phyloP scores from a whole-genome alignment of 768 basidiomycete genomes.

The Pleurotus salmoneostramineus region DNA sequence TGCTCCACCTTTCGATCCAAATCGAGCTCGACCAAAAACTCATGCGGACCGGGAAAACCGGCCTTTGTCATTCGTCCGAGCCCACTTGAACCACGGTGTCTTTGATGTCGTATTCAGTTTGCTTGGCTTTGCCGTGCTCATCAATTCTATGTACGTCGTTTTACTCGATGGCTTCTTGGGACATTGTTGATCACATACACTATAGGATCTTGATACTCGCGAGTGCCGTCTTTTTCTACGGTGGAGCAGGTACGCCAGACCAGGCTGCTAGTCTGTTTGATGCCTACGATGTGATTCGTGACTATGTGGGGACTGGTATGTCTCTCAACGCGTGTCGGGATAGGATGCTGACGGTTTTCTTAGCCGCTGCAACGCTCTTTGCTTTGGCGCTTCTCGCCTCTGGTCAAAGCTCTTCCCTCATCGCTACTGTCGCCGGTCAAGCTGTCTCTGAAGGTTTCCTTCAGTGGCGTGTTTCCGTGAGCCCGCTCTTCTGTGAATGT shows the following conservation, averaged over 20 bases:
- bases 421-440: constrained; percentile 89
- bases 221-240: constrained; percentile 73
- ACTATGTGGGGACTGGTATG: constrained; percentile 64
- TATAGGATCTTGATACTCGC: constrained; percentile 78
- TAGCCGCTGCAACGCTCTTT: constrained; percentile 82
- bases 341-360: neutral
- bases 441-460: constrained; percentile 89
- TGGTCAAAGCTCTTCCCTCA: constrained; percentile 84
- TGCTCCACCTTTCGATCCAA: neutral
- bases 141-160: constrained; percentile 71
- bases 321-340: constrained; percentile 2
- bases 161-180: constrained; percentile 3
- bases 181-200: constrained; percentile 2
- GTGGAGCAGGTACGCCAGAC: constrained; percentile 21
- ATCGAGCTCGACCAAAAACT: constrained; percentile 17
- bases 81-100: constrained; percentile 64
- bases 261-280: constrained; percentile 71
- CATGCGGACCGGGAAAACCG: constrained; percentile 60
- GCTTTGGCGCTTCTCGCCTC: constrained; percentile 81
- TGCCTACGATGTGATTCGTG: constrained; percentile 71
- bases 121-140: constrained; percentile 81
- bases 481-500: neutral
- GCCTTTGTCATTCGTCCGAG: constrained; percentile 45
- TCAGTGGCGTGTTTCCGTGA: constrained; percentile 69
- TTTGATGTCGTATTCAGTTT: constrained; percentile 66